Evolutionary conservation across 345 rosid genomes (phyloP).

Genomic region (Aethionema arabicum): DNA sequence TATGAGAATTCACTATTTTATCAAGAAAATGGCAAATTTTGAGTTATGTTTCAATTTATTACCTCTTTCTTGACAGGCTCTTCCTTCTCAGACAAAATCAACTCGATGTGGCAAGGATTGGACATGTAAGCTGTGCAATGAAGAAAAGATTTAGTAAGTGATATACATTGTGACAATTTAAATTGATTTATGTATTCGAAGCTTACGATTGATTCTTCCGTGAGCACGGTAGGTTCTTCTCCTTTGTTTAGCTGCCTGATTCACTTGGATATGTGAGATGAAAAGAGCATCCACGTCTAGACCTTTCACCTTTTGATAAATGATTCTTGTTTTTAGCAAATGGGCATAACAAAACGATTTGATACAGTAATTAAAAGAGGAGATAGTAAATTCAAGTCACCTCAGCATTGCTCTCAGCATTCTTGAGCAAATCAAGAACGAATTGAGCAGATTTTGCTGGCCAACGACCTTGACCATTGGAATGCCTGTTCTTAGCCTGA

Average conservation of each 20-base stretch:
- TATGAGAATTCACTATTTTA: neutral
- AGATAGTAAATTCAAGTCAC: slow-evolving; percentile 23
- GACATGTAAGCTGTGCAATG: slow-evolving; percentile 89
- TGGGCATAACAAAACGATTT: neutral
- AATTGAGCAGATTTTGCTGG: slow-evolving; percentile 86
- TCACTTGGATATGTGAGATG: slow-evolving; percentile 90
- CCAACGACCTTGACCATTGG: slow-evolving; percentile 99
- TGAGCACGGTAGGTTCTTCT: slow-evolving; percentile 97
- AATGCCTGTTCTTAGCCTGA: slow-evolving; percentile 95
- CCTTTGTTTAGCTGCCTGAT: slow-evolving; percentile 95
- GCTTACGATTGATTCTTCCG: slow-evolving; percentile 95
- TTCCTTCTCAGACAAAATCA: slow-evolving; percentile 87
- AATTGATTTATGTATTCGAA: neutral
- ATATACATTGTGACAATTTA: neutral
- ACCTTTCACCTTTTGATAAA: slow-evolving; percentile 76
- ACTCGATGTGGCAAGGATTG: slow-evolving; percentile 92
- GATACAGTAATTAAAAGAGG: neutral
- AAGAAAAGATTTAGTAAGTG: neutral
- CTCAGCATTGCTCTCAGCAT: slow-evolving; percentile 98
- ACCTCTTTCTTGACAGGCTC: slow-evolving; percentile 97
- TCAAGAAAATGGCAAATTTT: too few relatives aligned
- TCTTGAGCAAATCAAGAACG: slow-evolving; percentile 86
- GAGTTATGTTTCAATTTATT: neutral
- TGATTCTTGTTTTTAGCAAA: neutral
- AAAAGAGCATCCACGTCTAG: slow-evolving; percentile 86